Evolutionary conservation across 1,284 basidiomycete genomes (phyloP).

Genomic region (Tranzscheliella williamsii): DNA sequence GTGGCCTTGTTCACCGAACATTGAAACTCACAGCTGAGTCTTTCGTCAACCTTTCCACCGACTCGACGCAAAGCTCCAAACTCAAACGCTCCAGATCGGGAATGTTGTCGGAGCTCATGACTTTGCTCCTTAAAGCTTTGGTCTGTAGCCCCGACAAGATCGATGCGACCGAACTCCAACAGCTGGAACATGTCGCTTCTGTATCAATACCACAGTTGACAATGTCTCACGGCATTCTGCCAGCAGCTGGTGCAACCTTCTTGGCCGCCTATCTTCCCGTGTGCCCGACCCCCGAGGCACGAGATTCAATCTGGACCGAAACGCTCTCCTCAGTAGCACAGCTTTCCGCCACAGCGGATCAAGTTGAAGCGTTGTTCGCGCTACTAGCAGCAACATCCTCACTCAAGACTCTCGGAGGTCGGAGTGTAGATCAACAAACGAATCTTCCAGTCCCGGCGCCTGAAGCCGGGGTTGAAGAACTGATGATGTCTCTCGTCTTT

Average conservation of each 20-base stretch:
- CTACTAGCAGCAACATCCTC: constrained; percentile 20
- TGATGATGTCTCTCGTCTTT: constrained; percentile 8
- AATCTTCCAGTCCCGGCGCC: constrained; percentile 12
- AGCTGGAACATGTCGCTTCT: constrained; percentile 7
- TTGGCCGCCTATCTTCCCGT: constrained; percentile 23
- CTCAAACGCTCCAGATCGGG: constrained; percentile 8
- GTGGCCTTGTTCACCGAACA: not conserved
- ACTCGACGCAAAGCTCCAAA: not conserved
- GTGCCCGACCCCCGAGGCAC: constrained; percentile 3
- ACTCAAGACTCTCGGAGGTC: not conserved
- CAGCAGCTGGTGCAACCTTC: constrained; percentile 17
- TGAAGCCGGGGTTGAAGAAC: constrained; percentile 21
- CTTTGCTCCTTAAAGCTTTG: constrained; percentile 7
- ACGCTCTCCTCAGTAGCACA: constrained; percentile 24
- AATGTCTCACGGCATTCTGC: constrained; percentile 8
- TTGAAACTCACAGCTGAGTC: not conserved
- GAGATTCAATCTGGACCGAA: constrained; percentile 28
- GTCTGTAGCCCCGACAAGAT: constrained; percentile 13
- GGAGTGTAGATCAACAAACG: not conserved
- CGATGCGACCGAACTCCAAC: constrained; percentile 2
- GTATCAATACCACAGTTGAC: constrained; percentile 18
- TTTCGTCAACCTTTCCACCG: constrained; percentile 2
- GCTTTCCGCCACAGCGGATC: constrained; percentile 13
- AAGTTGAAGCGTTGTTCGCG: constrained; percentile 28
- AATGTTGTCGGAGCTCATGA: constrained; percentile 20